Conservation (phyloP, 2,329 filamentous ascomycete species). For the Chrysosporium keratinophilum region DNA sequence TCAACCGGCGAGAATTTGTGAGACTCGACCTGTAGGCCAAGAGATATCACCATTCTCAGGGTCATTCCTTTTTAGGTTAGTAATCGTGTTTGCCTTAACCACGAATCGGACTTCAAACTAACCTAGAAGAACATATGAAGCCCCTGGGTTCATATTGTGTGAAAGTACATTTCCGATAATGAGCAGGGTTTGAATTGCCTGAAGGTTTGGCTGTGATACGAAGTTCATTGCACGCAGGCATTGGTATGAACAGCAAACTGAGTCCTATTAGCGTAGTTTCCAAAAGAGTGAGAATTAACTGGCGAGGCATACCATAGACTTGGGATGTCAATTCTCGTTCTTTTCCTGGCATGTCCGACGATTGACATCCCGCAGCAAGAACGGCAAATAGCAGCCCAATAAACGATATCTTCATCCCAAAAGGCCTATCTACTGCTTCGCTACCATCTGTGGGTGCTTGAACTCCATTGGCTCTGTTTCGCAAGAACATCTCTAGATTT, state of each 20-base stretch:
- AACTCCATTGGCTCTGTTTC: slow-evolving; percentile 38
- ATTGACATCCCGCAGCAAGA: slow-evolving; percentile 53
- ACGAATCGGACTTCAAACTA: slow-evolving; percentile 11
- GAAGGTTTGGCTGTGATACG: slow-evolving; percentile 50
- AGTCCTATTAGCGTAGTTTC: background rate
- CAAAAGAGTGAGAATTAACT: background rate
- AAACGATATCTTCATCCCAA: slow-evolving; percentile 49
- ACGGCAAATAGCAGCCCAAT: slow-evolving; percentile 52
- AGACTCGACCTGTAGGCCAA: slow-evolving; percentile 51
- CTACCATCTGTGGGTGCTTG: slow-evolving; percentile 29
- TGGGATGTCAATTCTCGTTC: slow-evolving; percentile 54
- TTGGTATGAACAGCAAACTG: slow-evolving; percentile 55
- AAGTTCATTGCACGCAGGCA: slow-evolving; percentile 56
- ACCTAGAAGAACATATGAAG: slow-evolving; percentile 51
- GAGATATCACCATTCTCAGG: slow-evolving; percentile 49
- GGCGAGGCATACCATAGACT: slow-evolving; percentile 44
- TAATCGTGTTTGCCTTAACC: background rate
- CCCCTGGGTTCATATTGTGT: slow-evolving; percentile 55
- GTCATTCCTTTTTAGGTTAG: slow-evolving; percentile 40
- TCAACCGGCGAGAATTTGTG: slow-evolving; percentile 44
- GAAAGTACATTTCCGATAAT: slow-evolving; percentile 53
- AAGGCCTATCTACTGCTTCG: slow-evolving; percentile 46
- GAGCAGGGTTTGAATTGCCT: slow-evolving; percentile 52
- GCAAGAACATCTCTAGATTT: slow-evolving; percentile 45
- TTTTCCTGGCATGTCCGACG: slow-evolving; percentile 47